Evolutionary conservation across 2,329 filamentous ascomycete species (phyloP).

Genomic region (Berkeleyomyces rouxiae): DNA sequence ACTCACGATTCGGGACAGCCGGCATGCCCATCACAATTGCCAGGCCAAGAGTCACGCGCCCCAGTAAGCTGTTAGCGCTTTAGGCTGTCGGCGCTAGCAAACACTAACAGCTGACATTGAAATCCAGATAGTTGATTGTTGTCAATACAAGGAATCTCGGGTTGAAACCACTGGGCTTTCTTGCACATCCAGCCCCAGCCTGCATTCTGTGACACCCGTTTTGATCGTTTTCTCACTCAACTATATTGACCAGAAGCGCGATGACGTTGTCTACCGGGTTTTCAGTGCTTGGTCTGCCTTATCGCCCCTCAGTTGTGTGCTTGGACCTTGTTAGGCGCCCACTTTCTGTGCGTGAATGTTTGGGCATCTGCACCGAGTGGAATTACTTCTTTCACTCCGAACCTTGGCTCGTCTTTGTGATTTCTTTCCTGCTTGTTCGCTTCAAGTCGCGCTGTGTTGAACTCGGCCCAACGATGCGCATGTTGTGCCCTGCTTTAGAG

Average conservation of each 20-base stretch:
- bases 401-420: neutral
- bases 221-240: no score
- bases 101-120: no score
- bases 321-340: neutral
- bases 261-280: neutral
- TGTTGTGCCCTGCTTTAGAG: neutral
- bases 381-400: neutral
- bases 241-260: neutral
- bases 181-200: no score
- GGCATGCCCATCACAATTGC: no score
- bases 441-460: neutral
- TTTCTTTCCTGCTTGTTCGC: neutral
- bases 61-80: no score
- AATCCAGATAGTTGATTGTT: no score
- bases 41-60: no score
- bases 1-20: no score
- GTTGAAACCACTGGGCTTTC: no score
- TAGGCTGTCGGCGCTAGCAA: no score
- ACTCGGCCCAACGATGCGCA: neutral
- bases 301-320: neutral
- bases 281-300: neutral
- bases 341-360: neutral
- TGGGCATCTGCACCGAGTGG: neutral
- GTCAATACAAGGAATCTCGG: no score
- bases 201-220: no score